Evolutionary conservation across 352 stramenopile species (phyloP), one percentile per base, ranked within the genome.

Genomic region (Phytophthora multivora): DNA sequence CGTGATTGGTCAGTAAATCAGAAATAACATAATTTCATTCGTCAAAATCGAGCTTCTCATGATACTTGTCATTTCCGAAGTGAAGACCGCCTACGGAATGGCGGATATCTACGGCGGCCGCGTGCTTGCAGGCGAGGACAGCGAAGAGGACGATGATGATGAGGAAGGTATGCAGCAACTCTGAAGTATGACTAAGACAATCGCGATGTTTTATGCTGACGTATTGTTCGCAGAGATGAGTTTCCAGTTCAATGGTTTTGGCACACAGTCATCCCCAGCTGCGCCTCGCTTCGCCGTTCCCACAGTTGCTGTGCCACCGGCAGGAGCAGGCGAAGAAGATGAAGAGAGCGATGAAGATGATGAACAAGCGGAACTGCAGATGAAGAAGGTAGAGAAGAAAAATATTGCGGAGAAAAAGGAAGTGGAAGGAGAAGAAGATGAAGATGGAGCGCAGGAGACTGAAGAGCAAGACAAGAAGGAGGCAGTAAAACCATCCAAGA

Each of bases 71-170:
- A 66, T 39, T 33, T 13, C 4, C 28, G 2, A 33, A 33, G 28
- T 33, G 28, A 33, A 33, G 28, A 13, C 8, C 9, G 11, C 9
- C 26, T 31, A 10, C 11, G 28, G 1, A 13, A 91, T 89, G 82
- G 51, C 75, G 18, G 70, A 84, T 67, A 79, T 78, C 35, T 75
- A 79, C 47, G 75, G 80, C 52, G 83, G 83, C 2, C 83, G 83
- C 42, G 83, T 92, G 43, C 75, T 89, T 8, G 80, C 79, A 47
- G 83, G 83, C 40, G 83, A 92, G 69, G 83, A 92, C 72, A 92
- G 83, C 63, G 83, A 92, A 67, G 79, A 91, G 47, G 83, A 92
- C 59, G 80, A 88, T 16, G 79, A 90, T 7, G 80, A 90, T 47
- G 79, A 89, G n/a, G 63, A 72, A 71, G 73, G 73, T 79, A 35